Conservation (phyloP, 2,329 filamentous ascomycete species). For the Colletotrichum zoysiae region DNA sequence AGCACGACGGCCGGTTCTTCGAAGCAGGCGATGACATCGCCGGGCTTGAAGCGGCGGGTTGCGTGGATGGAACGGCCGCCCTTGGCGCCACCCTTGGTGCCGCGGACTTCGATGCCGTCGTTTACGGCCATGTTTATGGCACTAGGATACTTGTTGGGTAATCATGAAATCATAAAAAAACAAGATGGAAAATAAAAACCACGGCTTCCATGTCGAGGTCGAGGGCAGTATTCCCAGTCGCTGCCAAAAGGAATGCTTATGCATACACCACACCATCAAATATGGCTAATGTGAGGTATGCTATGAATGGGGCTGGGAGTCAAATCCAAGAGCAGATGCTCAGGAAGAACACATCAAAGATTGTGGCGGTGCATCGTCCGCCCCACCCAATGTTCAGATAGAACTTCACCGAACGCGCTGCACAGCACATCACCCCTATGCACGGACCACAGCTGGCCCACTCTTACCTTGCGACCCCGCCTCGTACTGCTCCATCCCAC, state of each 20-base stretch:
- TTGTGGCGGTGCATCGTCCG: constrained; percentile 10
- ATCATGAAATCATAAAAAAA: background rate
- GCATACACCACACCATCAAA: constrained; percentile 10
- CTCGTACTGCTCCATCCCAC: constrained; percentile 33
- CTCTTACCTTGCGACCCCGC: constrained; percentile 33
- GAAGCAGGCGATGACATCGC: constrained; percentile 61
- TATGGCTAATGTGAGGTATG: constrained; percentile 19
- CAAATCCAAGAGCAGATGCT: background rate
- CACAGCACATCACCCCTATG: constrained; percentile 16
- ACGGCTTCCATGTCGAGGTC: background rate
- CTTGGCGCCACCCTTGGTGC: constrained; percentile 45
- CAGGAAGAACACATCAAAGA: background rate
- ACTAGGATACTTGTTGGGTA: background rate
- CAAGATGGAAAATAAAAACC: background rate
- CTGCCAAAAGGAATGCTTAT: background rate
- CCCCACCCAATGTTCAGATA: background rate
- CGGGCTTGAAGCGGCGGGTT: constrained; percentile 57
- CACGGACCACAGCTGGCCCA: constrained; percentile 5
- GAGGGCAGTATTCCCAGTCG: background rate
- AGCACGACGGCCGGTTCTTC: constrained; percentile 58
- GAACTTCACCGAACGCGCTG: constrained; percentile 23
- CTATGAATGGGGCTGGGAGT: background rate
- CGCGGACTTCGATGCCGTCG: constrained; percentile 28
- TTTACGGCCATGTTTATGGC: constrained; percentile 1
- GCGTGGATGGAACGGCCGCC: constrained; percentile 61